Conservation (phyloP, 768 basidiomycete species). For the Lactarius trivialis region DNA sequence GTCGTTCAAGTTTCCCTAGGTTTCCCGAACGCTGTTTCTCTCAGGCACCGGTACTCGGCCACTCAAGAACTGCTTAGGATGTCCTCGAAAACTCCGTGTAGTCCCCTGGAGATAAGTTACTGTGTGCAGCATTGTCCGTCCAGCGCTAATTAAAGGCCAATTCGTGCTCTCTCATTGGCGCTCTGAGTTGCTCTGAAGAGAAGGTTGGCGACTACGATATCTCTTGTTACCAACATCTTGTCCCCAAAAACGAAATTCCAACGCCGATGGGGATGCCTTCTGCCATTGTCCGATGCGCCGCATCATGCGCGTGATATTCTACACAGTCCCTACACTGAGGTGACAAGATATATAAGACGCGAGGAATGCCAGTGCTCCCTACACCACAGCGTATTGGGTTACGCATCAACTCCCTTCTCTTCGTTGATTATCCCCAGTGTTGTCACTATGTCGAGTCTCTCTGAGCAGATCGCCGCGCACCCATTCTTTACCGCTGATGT, state of each 20-base stretch:
- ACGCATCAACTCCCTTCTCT: background rate
- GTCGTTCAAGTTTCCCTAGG: no score
- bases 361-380: background rate
- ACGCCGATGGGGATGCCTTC: background rate
- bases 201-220: no score
- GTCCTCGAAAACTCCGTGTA: no score
- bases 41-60: no score
- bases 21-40: no score
- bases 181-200: no score
- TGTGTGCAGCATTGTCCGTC: background rate
- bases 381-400: background rate
- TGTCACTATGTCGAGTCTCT: background rate
- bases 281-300: background rate
- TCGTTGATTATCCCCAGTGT: background rate
- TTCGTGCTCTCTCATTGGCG: background rate
- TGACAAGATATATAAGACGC: background rate
- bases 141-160: background rate
- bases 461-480: conserved; percentile 3
- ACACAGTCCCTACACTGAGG: background rate
- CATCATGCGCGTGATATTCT: background rate
- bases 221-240: background rate
- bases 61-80: no score
- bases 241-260: background rate
- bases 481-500: conserved; percentile 9
- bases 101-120: background rate